Evolutionary conservation across 192 early-diverging fungal species (phyloP), one percentile per base, ranked within the genome.

Genomic region (Entophlyctis helioformis): DNA sequence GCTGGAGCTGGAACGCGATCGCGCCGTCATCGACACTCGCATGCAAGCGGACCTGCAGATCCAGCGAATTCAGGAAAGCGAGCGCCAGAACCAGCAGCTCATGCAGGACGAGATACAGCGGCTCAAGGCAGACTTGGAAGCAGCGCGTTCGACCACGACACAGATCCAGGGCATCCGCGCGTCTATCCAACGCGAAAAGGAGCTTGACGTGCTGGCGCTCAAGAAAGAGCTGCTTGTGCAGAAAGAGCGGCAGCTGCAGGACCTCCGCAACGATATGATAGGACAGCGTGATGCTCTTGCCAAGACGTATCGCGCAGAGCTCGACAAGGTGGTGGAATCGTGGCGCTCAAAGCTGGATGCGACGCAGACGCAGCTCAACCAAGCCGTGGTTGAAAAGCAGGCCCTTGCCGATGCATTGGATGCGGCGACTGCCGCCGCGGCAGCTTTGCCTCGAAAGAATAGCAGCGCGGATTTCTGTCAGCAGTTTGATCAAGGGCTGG

Each of bases 171-270:
- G n/a, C n/a, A 67, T 67, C 44, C 53, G 69, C 12, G 20, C 42
- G n/a, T 50, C 28, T 9, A 25, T 72, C 18, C 32, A 55, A 22
- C 51, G 48, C 12, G 65, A 72, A 53, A 67, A 72, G 42, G 69
- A 68, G 21, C 44, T 72, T 13, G 65, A 72, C 28, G 46, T 72
- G n/a, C 54, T 72, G 12, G 55, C 15, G 0, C 38, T 67, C 19
- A 59, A 60, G 20, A 68, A 69, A 13, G 54, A 72, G 21, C 46
- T 72, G 0, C 36, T 53, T 35, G 47, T 47, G 31, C 56, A 67
- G 44, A 72, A 72, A 43, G 69, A 72, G 39, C 44, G 44, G 15
- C 46, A 65, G 39, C 55, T 72, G 24, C 29, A 60, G 18, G 59
- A 56, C 19, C 40, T 66, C 18, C 45, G 59, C 3, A 33, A 25